A percentile compares a stretch with the other conserved stretches of the same genome.
Conservation (phyloP, 768 basidiomycete species). For the Xanthoconium purpureum region DNA sequence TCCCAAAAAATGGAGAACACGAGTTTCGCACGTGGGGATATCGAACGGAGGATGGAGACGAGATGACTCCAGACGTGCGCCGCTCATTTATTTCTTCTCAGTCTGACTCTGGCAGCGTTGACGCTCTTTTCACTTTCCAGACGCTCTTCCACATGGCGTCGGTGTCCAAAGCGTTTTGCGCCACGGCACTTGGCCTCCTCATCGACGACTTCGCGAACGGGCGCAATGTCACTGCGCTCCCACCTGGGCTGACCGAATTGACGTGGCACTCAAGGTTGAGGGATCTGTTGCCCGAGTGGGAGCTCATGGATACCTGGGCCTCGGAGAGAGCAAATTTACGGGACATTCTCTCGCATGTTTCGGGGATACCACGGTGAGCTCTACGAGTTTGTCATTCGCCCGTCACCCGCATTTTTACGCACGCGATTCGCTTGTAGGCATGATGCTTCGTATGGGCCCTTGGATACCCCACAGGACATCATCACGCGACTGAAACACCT, state of each 20-base stretch:
- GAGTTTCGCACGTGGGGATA: slow-evolving; percentile 37
- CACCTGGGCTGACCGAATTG: slow-evolving; percentile 27
- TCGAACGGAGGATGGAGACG: slow-evolving; percentile 33
- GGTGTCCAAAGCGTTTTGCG: slow-evolving; percentile 40
- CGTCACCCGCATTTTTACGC: too few species aligned
- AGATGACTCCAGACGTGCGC: slow-evolving; percentile 32
- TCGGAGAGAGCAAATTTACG: too few species aligned
- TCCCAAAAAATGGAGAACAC: slow-evolving; percentile 22
- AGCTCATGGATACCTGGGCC: too few species aligned
- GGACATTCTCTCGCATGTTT: too few species aligned
- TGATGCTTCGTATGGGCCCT: slow-evolving; percentile 30
- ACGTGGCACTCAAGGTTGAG: slow-evolving; percentile 37
- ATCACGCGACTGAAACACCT: slow-evolving; percentile 29
- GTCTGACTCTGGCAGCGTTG: not conserved
- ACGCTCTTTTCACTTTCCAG: slow-evolving; percentile 1
- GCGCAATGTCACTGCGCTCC: slow-evolving; percentile 35
- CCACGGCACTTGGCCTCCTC: slow-evolving; percentile 38
- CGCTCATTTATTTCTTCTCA: not conserved
- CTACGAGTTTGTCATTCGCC: too few species aligned
- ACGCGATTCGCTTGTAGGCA: slow-evolving; percentile 23
- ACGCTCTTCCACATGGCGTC: slow-evolving; percentile 39
- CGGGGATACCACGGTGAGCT: too few species aligned
- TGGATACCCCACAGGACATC: slow-evolving; percentile 26
- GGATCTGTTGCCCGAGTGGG: slow-evolving; percentile 38
- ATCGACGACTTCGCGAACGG: slow-evolving; percentile 40